phyloP scores from a whole-genome alignment of 768 basidiomycete genomes.

The Butyriboletus loyo region DNA sequence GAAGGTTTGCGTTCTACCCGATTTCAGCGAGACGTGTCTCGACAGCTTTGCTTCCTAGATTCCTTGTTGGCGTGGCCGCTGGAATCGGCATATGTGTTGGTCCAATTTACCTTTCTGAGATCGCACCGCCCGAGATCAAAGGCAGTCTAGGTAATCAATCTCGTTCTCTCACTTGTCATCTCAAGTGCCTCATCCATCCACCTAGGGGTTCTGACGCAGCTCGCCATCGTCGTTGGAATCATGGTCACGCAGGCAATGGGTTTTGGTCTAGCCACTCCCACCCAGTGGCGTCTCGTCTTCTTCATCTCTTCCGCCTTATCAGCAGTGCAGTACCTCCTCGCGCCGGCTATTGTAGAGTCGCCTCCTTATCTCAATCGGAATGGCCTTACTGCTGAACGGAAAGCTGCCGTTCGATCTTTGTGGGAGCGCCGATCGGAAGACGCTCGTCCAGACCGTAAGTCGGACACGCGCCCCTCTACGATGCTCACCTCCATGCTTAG shows the following conservation, averaged over 20 bases:
- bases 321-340: constrained; percentile 52
- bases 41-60: constrained; percentile 34
- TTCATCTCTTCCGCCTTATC: constrained; percentile 58
- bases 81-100: constrained; percentile 76
- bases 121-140: constrained; percentile 73
- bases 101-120: constrained; percentile 83
- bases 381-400: constrained; percentile 49
- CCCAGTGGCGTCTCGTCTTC: constrained; percentile 69
- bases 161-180: neutral
- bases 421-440: constrained; percentile 46
- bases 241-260: constrained; percentile 83
- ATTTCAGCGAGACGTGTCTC: neutral
- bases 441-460: constrained; percentile 26
- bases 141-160: constrained; percentile 66
- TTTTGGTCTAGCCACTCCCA: constrained; percentile 62
- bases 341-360: constrained; percentile 61
- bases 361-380: constrained; percentile 61
- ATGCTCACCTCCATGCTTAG: constrained; percentile 12
- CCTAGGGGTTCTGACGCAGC: constrained; percentile 74
- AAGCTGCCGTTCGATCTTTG: constrained; percentile 42
- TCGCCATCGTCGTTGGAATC: constrained; percentile 82
- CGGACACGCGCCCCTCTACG: neutral
- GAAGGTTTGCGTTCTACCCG: constrained; percentile 48
- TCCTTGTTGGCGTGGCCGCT: constrained; percentile 66
- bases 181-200: neutral